A percentile compares a stretch with the other conserved stretches of the same genome.
phyloP scores from a whole-genome alignment of 2,329 filamentous ascomycete species.

The Coleophoma eucalyptorum region DNA sequence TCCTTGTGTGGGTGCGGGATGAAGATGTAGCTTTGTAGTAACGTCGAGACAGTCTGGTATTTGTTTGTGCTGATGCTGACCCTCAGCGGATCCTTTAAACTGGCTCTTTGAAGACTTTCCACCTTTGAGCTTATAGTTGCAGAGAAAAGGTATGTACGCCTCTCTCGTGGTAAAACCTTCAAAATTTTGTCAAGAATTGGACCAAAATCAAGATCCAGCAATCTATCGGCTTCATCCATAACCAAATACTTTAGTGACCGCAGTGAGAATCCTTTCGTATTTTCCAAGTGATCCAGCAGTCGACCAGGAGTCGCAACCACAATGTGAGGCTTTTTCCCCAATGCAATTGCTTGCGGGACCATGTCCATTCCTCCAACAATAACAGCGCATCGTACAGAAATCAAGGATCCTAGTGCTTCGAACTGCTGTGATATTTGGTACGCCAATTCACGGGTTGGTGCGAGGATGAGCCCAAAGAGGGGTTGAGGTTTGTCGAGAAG shows the following conservation, averaged over 20 bases:
- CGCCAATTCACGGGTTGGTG: slow-evolving; percentile 89
- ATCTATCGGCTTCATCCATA: slow-evolving; percentile 90
- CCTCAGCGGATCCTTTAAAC: slow-evolving; percentile 76
- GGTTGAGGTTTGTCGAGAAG: slow-evolving; percentile 85
- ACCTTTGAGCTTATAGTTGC: slow-evolving; percentile 94
- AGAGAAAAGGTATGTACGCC: slow-evolving; percentile 84
- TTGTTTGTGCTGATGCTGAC: slow-evolving; percentile 79
- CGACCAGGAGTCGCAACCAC: slow-evolving; percentile 89
- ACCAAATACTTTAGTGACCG: slow-evolving; percentile 81
- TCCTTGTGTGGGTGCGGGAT: slow-evolving; percentile 87
- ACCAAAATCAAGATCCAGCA: slow-evolving; percentile 92
- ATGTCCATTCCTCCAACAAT: slow-evolving; percentile 95
- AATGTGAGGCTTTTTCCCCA: slow-evolving; percentile 95
- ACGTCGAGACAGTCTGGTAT: slow-evolving; percentile 86
- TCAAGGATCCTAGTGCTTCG: slow-evolving; percentile 81
- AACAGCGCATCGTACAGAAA: slow-evolving; percentile 80
- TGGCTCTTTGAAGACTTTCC: slow-evolving; percentile 86
- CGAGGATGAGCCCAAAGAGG: slow-evolving; percentile 84
- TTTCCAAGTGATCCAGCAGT: slow-evolving; percentile 87
- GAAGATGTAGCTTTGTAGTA: slow-evolving; percentile 84
- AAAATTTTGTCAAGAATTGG: slow-evolving; percentile 90
- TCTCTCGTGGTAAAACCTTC: slow-evolving; percentile 76
- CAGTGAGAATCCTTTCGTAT: slow-evolving; percentile 93
- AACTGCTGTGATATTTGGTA: slow-evolving; percentile 87
- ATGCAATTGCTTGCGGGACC: slow-evolving; percentile 83